phyloP scores from a whole-genome alignment of 31 red algal genomes.

The Porphyra umbilicalis region DNA sequence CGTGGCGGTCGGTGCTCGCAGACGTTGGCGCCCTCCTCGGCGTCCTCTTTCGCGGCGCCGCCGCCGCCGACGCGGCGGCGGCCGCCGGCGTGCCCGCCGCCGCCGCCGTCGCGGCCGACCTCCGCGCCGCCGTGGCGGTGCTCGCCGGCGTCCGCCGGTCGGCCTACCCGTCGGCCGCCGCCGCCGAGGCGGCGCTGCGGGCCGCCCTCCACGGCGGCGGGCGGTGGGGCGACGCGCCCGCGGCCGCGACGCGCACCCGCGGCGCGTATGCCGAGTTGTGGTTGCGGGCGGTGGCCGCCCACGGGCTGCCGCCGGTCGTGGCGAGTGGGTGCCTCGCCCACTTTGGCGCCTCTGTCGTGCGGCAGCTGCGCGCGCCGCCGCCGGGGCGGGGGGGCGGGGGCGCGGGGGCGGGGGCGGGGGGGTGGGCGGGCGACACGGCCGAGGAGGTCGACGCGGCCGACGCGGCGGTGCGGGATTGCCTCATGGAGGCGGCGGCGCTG shows the following conservation, averaged over 20 bases:
- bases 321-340: background rate
- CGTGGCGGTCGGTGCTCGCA: background rate
- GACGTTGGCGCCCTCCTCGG: background rate
- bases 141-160: conserved; percentile 18
- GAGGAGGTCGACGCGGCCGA: background rate
- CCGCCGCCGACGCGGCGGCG: background rate
- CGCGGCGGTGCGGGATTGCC: background rate
- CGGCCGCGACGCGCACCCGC: conserved; percentile 1
- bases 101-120: background rate
- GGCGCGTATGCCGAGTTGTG: conserved; percentile 28
- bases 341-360: background rate
- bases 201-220: conserved; percentile 1
- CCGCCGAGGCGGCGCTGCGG: conserved; percentile 1
- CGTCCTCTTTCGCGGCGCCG: background rate
- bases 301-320: conserved; percentile 5
- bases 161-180: conserved; percentile 1
- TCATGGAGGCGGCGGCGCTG: background rate
- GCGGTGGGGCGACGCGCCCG: conserved; percentile 1
- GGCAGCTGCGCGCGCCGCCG: background rate
- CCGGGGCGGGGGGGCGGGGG: background rate
- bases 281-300: conserved; percentile 14
- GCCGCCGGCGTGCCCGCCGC: background rate
- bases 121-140: conserved; percentile 5
- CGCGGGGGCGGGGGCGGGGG: background rate
- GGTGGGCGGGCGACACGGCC: background rate